Base-by-base conservation (phyloP, 2,329 filamentous ascomycete species). In the Neonectria hederae region DNA sequence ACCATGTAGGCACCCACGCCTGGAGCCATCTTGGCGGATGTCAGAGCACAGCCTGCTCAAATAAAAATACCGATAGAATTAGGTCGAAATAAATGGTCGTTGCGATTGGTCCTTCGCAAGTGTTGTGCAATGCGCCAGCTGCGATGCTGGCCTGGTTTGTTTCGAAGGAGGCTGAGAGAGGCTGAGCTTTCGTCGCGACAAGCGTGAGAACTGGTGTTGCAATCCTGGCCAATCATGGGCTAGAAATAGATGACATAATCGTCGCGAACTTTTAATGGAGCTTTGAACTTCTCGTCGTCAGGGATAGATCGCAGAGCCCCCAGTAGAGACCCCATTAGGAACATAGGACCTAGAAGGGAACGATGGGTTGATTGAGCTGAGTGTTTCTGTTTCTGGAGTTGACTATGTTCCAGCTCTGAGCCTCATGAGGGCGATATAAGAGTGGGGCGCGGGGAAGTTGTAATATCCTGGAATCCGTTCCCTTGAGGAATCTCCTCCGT, bases 21-120 rank as follows among this genome's bases (percentile, higher is more conserved):
- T 54, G 80, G 80, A 42, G 80, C 79, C 80, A 82, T 82, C 59
- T 71, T 65, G 68, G 57, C 54, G 49, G 26, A 53, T 32, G n/a
- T 49, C 19, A 51, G 52, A 60, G 48, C 42, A 49, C 46, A 53
- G 26, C 5, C 5, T 32, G 40, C 13, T 45, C n/a, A 35, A 26
- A 35, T 32, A 40, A 57, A 63, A 57, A 53, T 19, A 54, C 43
- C 35, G 53, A 14, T 8, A 21, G 38, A 28, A 32, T 54, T 14
- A 42, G 49, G 46, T 48, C 26, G 22, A 17, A 49, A 48, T 19
- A 53, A 58, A 26, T 10, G 9, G n/a, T 22, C 26, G 53, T 52
- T 21, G 26, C 32, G 61, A 66, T 59, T 62, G 62, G 46, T 53
- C 54, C 51, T 56, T 45, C 57, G 62, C 45, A 46, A 53, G 69